Percentiles rank a stretch among this genome's conserved stretches.
Conservation (phyloP, 1,284 basidiomycete genomes). For the Coniferiporia weirii region DNA sequence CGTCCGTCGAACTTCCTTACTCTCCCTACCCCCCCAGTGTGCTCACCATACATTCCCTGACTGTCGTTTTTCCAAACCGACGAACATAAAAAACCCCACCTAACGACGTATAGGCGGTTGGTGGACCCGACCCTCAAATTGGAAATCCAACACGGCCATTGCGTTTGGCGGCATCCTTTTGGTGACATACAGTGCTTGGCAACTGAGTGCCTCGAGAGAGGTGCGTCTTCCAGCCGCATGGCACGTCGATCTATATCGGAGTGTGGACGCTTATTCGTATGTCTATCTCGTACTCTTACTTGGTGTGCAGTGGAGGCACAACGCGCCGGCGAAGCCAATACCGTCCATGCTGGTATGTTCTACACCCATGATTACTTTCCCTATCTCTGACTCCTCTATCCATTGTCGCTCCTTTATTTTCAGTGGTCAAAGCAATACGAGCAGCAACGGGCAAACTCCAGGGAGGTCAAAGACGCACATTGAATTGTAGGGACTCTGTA, state of each 20-base stretch:
- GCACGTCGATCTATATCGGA: conserved; percentile 7
- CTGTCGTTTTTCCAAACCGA: background rate
- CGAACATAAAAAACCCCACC: background rate
- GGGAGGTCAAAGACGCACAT: conserved; percentile 1
- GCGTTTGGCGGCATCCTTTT: conserved; percentile 52
- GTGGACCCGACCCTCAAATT: conserved; percentile 69
- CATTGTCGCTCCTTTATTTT: background rate
- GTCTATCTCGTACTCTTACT: background rate
- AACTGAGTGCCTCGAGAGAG: conserved; percentile 59
- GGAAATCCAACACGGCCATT: conserved; percentile 63
- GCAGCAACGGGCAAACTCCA: background rate
- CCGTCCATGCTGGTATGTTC: conserved; percentile 57
- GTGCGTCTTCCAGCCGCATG: conserved; percentile 30
- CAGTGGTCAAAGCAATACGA: conserved; percentile 33
- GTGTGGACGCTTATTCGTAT: conserved; percentile 22
- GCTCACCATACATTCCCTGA: background rate
- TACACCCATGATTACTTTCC: background rate
- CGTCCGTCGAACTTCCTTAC: conserved; percentile 2
- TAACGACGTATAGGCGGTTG: conserved; percentile 50
- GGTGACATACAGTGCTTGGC: conserved; percentile 55
- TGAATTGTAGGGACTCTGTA: background rate
- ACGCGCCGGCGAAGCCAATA: conserved; percentile 49
- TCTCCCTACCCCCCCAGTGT: background rate
- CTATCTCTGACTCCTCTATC: background rate
- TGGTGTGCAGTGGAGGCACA: conserved; percentile 22